A percentile compares a stretch with the other conserved stretches of the same genome.
Evolutionary conservation across 2,329 filamentous ascomycete genomes (phyloP).

Genomic region (Fusarium sterilihyphosum): DNA sequence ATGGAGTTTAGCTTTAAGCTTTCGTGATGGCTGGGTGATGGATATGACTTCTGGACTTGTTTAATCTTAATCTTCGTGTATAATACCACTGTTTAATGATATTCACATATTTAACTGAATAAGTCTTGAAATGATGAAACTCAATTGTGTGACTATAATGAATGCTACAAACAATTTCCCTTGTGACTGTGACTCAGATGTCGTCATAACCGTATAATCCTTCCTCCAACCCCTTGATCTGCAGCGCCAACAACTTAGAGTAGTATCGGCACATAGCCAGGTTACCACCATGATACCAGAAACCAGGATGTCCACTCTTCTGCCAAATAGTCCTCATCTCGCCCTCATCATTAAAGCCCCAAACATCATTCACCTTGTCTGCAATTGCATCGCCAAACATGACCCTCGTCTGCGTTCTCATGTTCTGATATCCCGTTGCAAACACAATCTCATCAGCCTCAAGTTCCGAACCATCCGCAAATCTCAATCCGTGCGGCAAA

Average conservation of each 20-base stretch:
- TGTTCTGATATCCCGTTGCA: conserved; percentile 74
- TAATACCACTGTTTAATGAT: not conserved
- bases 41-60: not conserved
- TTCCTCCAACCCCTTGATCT: conserved; percentile 60
- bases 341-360: conserved; percentile 68
- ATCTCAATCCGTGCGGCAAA: conserved; percentile 54
- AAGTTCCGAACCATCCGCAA: conserved; percentile 65
- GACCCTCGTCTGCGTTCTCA: conserved; percentile 69
- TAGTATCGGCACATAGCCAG: conserved; percentile 70
- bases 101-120: not conserved
- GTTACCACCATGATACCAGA: conserved; percentile 75
- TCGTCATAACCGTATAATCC: conserved; percentile 50
- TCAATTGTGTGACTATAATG: not conserved
- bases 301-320: conserved; percentile 68
- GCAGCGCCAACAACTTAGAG: conserved; percentile 63
- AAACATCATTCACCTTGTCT: conserved; percentile 66
- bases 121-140: rapidly evolving
- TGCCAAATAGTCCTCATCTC: conserved; percentile 69
- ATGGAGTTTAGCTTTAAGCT: rapidly evolving
- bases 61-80: not conserved
- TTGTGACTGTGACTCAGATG: not conserved
- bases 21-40: too few species aligned
- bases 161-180: not conserved
- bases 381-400: conserved; percentile 72
- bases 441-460: conserved; percentile 72